Evolutionary conservation across 1,284 basidiomycete genomes (phyloP).

Genomic region (Ceratobasidium sp.): DNA sequence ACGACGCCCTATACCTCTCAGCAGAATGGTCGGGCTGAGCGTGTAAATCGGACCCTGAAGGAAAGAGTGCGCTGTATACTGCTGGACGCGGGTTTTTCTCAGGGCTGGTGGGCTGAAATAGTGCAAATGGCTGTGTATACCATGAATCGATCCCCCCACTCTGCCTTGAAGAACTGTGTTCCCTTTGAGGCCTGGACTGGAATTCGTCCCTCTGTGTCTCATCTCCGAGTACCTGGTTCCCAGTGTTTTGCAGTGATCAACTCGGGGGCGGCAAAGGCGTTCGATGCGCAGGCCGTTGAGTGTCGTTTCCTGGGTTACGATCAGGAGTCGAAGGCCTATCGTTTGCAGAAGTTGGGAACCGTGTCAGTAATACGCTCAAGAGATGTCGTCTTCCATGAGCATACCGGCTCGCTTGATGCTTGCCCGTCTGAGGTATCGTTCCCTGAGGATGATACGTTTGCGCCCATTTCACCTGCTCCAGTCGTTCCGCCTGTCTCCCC

Average conservation of each 20-base stretch:
- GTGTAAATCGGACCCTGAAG: slow-evolving; percentile 49
- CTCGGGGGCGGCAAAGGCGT: not conserved
- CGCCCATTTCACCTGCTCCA: too few relatives aligned
- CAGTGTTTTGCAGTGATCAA: slow-evolving; percentile 9
- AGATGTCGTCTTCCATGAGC: slow-evolving; percentile 43
- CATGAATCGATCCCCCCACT: slow-evolving; percentile 19
- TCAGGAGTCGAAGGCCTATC: slow-evolving; percentile 4
- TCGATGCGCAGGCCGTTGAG: slow-evolving; percentile 1
- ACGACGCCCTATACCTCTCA: slow-evolving; percentile 48
- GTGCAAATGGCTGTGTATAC: slow-evolving; percentile 10
- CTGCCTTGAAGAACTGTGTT: not conserved
- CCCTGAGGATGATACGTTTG: too few relatives aligned
- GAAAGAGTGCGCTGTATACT: slow-evolving; percentile 47
- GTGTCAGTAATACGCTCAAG: slow-evolving; percentile 13
- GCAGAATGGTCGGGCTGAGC: slow-evolving; percentile 52
- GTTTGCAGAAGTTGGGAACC: not conserved
- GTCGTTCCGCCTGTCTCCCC: too few relatives aligned
- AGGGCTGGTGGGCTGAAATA: slow-evolving; percentile 44
- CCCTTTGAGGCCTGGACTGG: slow-evolving; percentile 12
- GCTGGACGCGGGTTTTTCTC: slow-evolving; percentile 40
- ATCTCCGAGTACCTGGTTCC: slow-evolving; percentile 3
- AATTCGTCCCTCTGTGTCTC: not conserved
- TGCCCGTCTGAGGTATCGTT: slow-evolving; percentile 6
- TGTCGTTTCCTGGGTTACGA: slow-evolving; percentile 33
- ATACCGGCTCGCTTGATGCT: not conserved